Conservation (phyloP, 768 basidiomycete species). For the Boletellus ananas region DNA sequence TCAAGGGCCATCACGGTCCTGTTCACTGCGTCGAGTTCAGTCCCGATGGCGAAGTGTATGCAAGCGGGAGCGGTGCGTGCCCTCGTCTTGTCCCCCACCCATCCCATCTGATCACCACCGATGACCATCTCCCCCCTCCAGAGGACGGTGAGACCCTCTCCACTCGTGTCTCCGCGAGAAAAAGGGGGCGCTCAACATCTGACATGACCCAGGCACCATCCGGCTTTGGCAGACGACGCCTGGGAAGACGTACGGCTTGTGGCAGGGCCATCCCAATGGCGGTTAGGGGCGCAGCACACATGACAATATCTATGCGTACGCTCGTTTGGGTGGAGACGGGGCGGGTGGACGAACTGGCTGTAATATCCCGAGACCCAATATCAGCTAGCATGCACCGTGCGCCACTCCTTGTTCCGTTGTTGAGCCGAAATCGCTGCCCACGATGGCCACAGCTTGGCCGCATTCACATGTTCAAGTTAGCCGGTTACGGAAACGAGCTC, state of each 20-base stretch:
- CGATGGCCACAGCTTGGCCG: too few species aligned
- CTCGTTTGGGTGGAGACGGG: slow-evolving; percentile 11
- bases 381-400: slow-evolving; percentile 1
- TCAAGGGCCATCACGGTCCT: slow-evolving; percentile 97
- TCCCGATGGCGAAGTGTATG: slow-evolving; percentile 97
- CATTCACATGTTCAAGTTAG: too few species aligned
- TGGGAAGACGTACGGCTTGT: slow-evolving; percentile 87
- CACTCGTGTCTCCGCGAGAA: background rate
- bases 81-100: slow-evolving; percentile 5
- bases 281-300: slow-evolving; percentile 16
- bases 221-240: slow-evolving; percentile 97
- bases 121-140: slow-evolving; percentile 28
- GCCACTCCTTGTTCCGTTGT: too few species aligned
- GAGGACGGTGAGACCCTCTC: slow-evolving; percentile 62
- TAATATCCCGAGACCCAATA: slow-evolving; percentile 17
- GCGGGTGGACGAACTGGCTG: slow-evolving; percentile 12
- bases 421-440: too few species aligned
- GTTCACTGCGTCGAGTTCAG: slow-evolving; percentile 93
- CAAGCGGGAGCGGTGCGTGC: slow-evolving; percentile 88
- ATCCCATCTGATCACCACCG: slow-evolving; percentile 8
- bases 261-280: slow-evolving; percentile 62
- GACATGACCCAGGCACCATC: slow-evolving; percentile 66
- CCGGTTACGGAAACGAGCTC: too few species aligned
- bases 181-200: slow-evolving; percentile 1
- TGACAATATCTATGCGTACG: slow-evolving; percentile 3